phyloP scores from a whole-genome alignment of 176 grass and related monocot species.

The Bromus sterilis region DNA sequence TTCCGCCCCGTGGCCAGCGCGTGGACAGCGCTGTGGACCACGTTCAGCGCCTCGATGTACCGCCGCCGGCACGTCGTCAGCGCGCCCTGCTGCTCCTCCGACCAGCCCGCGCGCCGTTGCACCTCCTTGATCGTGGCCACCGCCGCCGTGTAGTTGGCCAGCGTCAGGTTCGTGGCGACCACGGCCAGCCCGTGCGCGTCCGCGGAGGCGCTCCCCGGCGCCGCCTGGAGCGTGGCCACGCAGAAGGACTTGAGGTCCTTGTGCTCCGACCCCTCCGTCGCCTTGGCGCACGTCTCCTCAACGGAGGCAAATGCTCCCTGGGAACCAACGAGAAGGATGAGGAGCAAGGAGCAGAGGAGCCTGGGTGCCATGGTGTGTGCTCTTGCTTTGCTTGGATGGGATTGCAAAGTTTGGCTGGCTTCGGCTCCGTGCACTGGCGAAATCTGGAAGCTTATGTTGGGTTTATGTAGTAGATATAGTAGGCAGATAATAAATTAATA shows the following conservation, averaged over 20 bases:
- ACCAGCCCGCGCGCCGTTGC: conserved; percentile 6
- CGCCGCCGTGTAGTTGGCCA: conserved; percentile 44
- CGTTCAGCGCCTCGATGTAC: conserved; percentile 39
- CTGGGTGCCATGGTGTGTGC: conserved; percentile 7
- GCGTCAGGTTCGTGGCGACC: conserved; percentile 46
- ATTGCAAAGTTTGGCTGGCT: background rate
- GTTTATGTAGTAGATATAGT: background rate
- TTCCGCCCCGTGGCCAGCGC: background rate
- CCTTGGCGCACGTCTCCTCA: conserved; percentile 25
- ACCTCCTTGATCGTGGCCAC: conserved; percentile 26
- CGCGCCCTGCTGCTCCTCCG: background rate
- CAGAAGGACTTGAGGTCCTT: conserved; percentile 18
- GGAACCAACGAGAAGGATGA: background rate
- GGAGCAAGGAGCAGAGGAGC: background rate
- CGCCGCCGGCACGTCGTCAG: conserved; percentile 25
- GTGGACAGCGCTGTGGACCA: conserved; percentile 50
- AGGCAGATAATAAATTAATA: background rate
- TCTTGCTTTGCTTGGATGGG: background rate
- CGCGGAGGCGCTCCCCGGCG: conserved; percentile 23
- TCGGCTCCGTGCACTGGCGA: background rate
- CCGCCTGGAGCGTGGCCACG: conserved; percentile 26
- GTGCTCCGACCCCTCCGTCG: background rate
- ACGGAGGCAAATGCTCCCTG: background rate
- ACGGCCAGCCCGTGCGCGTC: conserved; percentile 27
- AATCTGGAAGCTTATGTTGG: background rate